These are phyloP conservation scores for Phaeosphaeriaceae sp. DNA, from an alignment of 2,329 filamentous ascomycete genomes.

Conservation along the genomic window DNA sequence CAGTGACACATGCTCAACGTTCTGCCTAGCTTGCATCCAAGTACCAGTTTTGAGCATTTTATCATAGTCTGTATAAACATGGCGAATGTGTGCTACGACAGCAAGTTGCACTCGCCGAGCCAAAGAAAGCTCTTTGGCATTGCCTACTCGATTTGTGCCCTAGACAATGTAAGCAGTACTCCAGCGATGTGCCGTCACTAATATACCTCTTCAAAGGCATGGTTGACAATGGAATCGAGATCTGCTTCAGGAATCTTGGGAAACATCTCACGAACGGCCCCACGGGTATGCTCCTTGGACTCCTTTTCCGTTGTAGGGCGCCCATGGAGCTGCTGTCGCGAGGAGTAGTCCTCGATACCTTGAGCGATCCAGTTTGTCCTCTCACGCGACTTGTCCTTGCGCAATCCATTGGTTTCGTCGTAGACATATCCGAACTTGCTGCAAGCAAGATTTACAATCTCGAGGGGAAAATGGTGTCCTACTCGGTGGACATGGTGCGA, in stretches of 20 bases:
- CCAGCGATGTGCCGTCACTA: not conserved
- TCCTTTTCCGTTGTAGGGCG: conserved; percentile 45
- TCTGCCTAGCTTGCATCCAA: conserved; percentile 62
- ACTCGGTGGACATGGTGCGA: conserved; percentile 68
- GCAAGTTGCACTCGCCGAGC: conserved; percentile 67
- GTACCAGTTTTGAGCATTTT: conserved; percentile 59
- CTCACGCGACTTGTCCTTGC: conserved; percentile 25
- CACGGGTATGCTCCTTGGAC: conserved; percentile 63
- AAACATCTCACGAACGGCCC: conserved; percentile 67
- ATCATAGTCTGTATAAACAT: conserved; percentile 69
- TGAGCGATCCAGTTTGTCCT: conserved; percentile 41
- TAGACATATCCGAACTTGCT: conserved; percentile 52
- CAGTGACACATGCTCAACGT: conserved; percentile 63
- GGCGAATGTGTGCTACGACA: conserved; percentile 67
- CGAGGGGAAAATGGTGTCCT: conserved; percentile 68
- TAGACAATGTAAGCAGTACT: conserved; percentile 35
- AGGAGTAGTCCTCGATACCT: conserved; percentile 44
- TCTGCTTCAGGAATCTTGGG: conserved; percentile 67
- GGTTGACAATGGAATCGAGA: conserved; percentile 64
- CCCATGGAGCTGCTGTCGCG: conserved; percentile 32
- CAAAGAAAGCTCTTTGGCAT: conserved; percentile 60
- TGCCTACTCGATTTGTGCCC: conserved; percentile 65
- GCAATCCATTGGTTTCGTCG: conserved; percentile 26
- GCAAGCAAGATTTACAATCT: conserved; percentile 66
- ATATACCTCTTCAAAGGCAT: conserved; percentile 65